Conservation (phyloP, 768 basidiomycete genomes). For the Multifurca ochricompacta region DNA sequence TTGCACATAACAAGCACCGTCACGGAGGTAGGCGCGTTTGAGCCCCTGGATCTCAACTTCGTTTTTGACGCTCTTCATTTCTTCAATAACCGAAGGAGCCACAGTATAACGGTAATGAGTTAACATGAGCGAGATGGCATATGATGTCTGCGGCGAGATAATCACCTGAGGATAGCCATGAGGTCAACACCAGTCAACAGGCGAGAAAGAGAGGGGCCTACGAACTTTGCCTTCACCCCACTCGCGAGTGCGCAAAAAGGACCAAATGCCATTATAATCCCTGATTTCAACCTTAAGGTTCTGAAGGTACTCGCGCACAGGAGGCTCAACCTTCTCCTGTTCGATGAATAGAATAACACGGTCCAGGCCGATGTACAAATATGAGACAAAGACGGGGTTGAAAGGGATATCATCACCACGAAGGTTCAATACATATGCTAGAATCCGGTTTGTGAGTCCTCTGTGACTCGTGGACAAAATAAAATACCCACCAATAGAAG, state of each 20-base stretch:
- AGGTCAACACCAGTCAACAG: neutral
- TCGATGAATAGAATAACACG: conserved; percentile 74
- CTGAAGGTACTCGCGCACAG: conserved; percentile 51
- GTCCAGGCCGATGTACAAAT: conserved; percentile 63
- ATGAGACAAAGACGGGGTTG: conserved; percentile 88
- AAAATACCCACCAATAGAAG: conserved; percentile 55
- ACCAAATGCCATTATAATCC: conserved; percentile 75
- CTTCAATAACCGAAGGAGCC: conserved; percentile 59
- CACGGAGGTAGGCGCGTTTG: conserved; percentile 76
- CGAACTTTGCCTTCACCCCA: conserved; percentile 74
- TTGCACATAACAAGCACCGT: conserved; percentile 76
- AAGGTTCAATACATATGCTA: conserved; percentile 83
- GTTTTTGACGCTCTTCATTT: conserved; percentile 86
- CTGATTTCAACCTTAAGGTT: conserved; percentile 47
- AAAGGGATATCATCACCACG: conserved; percentile 86
- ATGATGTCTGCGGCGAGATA: conserved; percentile 66
- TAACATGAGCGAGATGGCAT: conserved; percentile 79
- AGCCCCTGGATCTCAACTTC: conserved; percentile 77
- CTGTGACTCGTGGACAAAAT: neutral
- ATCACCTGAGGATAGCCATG: conserved; percentile 39
- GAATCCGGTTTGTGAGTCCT: conserved; percentile 3
- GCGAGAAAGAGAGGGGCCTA: conserved; percentile 1
- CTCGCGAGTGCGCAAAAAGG: conserved; percentile 62
- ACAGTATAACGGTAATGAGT: conserved; percentile 77
- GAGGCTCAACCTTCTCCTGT: conserved; percentile 47